Evolutionary conservation across 2,329 filamentous ascomycete genomes (phyloP).

Genomic region (Seiridium unicorne): DNA sequence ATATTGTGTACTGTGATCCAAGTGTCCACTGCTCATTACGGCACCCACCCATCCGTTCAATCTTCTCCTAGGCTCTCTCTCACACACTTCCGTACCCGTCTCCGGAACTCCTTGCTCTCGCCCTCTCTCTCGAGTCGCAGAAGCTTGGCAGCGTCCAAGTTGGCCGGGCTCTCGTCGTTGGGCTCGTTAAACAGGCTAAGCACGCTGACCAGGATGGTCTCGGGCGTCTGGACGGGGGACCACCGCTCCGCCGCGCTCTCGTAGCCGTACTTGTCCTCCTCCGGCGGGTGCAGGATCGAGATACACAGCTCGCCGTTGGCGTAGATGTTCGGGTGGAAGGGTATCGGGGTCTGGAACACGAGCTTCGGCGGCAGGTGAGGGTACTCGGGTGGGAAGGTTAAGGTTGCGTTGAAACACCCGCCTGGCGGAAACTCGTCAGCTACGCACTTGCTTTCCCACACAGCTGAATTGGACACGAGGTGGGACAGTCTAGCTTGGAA

Average conservation of each 20-base stretch:
- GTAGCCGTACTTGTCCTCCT: conserved; percentile 92
- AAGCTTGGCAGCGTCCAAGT: conserved; percentile 87
- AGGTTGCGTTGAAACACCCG: conserved; percentile 84
- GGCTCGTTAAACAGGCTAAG: conserved; percentile 90
- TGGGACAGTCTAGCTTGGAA: too few relatives aligned
- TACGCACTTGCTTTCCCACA: too few relatives aligned
- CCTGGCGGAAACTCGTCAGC: conserved; percentile 47
- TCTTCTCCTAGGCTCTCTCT: conserved; percentile 79
- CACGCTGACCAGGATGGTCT: conserved; percentile 88
- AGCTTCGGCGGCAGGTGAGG: conserved; percentile 86
- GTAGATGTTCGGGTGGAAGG: conserved; percentile 96
- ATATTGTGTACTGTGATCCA: not conserved
- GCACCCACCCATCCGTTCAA: conserved; percentile 22
- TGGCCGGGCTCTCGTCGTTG: conserved; percentile 94
- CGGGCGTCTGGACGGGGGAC: conserved; percentile 91
- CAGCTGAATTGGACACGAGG: too few relatives aligned
- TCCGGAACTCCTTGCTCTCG: conserved; percentile 70
- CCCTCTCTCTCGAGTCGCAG: conserved; percentile 75
- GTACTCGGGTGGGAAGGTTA: conserved; percentile 83
- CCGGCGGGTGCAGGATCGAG: conserved; percentile 92
- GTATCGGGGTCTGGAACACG: conserved; percentile 78
- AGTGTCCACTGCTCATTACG: not conserved
- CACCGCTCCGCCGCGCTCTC: conserved; percentile 88
- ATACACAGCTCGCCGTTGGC: conserved; percentile 87
- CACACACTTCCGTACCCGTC: conserved; percentile 74